Conservation (phyloP, 106 monocot species). For the Acorus calamus region DNA sequence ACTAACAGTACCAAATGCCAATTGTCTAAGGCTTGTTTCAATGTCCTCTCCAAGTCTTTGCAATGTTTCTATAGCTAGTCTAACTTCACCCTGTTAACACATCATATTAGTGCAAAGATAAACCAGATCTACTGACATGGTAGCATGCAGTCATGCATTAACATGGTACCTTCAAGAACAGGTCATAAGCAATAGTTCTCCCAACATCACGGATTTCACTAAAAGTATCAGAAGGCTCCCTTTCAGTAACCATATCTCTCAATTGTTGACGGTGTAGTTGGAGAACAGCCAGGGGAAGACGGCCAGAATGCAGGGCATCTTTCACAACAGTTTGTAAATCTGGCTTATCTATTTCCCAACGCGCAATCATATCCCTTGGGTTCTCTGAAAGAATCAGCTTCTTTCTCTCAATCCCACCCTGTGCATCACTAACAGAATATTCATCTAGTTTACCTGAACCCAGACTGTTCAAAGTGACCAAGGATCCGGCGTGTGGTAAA, state of each 20-base stretch:
- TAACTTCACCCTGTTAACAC: slow-evolving; percentile 70
- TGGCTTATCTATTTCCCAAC: slow-evolving; percentile 63
- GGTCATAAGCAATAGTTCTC: slow-evolving; percentile 75
- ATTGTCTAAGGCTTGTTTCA: slow-evolving; percentile 60
- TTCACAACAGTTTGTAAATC: slow-evolving; percentile 64
- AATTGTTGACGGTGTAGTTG: slow-evolving; percentile 63
- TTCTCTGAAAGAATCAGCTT: slow-evolving; percentile 38
- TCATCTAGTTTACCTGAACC: slow-evolving; percentile 8
- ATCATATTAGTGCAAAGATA: slow-evolving; percentile 6
- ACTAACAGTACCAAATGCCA: slow-evolving; percentile 78
- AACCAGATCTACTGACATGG: not conserved
- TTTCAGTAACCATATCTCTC: slow-evolving; percentile 32
- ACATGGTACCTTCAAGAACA: slow-evolving; percentile 70
- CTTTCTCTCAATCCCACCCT: slow-evolving; percentile 10
- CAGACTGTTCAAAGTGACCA: slow-evolving; percentile 1
- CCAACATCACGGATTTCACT: slow-evolving; percentile 67
- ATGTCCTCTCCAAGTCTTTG: slow-evolving; percentile 85
- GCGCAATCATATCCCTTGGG: slow-evolving; percentile 63
- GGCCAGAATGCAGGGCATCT: slow-evolving; percentile 73
- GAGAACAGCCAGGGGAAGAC: slow-evolving; percentile 81
- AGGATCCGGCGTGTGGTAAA: slow-evolving; percentile 21
- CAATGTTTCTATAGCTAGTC: slow-evolving; percentile 58
- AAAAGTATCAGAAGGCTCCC: slow-evolving; percentile 57
- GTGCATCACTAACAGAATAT: slow-evolving; percentile 7
- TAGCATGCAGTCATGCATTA: slow-evolving; percentile 7